Evolutionary conservation across 2,329 filamentous ascomycete species (phyloP), one percentile per base, ranked within the genome.

Genomic region (Diaporthe nobilis): DNA sequence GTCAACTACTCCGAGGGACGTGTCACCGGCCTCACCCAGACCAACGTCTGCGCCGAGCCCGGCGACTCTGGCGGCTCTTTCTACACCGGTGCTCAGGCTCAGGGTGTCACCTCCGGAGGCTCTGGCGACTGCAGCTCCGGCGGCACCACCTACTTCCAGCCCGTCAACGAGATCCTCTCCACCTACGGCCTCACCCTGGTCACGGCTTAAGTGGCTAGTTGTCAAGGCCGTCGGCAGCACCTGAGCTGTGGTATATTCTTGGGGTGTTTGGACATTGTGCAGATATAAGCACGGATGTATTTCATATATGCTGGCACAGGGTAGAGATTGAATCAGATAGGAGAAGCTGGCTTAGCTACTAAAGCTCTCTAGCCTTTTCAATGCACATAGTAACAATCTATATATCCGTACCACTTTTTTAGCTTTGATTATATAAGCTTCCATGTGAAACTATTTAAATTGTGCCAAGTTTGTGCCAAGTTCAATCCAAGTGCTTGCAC

Each of bases 131-230:
- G 65, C 65, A 22, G 1, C 65, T 28, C 22, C 34, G 65, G 65
- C 65, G 65, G 65, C 65, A 70, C 65, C 10, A 70, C 65, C 65
- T 70, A 70, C 65, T 70, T 70, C 65, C 65, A 70, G 65, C 65
- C 65, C 65, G 65, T 70, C 49, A 70, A 70, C 17, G 65, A 70
- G 65, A 70, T 70, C 8, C 65, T 70, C 15, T 70, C 65, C 1
- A 55, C 65, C 65, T 70, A 70, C 65, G 65, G 65, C n/a, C 65
- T 70, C 34, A 70, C 65, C 47, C 34, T 70, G 22, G 47, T 55
- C 49, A 20, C 15, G 5, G 65, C n/a, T 70, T 55, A 70, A 70
- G 5, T 42, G 22, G 47, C 63, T 37, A 20, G 22, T 53, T 7
- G 20, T 51, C 34, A 60, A 2, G 34, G 20, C 22, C 20, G 9